Conservation (phyloP, 1,284 basidiomycete species). For the Gomphus bonarii region DNA sequence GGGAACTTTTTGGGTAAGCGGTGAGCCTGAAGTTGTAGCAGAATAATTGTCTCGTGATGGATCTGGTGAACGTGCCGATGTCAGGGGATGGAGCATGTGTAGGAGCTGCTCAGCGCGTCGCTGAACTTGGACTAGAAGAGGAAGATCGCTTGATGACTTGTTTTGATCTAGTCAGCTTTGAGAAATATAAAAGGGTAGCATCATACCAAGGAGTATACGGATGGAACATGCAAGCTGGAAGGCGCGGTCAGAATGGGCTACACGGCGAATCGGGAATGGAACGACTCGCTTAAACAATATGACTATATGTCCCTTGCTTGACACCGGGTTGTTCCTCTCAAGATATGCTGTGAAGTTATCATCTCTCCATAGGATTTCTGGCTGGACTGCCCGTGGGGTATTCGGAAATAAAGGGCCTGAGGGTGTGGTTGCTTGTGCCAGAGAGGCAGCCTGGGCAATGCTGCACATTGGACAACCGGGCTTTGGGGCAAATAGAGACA, state of each 20-base stretch:
- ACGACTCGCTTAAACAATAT: constrained; percentile 60
- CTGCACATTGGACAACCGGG: constrained; percentile 66
- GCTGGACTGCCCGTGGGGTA: constrained; percentile 24
- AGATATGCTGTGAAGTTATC: constrained; percentile 65
- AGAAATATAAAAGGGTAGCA: background rate
- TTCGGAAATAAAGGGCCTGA: constrained; percentile 32
- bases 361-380: constrained; percentile 61
- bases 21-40: constrained; percentile 21
- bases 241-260: background rate
- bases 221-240: constrained; percentile 60
- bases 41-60: constrained; percentile 19
- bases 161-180: constrained; percentile 3
- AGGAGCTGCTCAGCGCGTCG: constrained; percentile 50
- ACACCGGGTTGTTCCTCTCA: constrained; percentile 57
- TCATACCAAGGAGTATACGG: constrained; percentile 60
- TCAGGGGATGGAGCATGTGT: constrained; percentile 31
- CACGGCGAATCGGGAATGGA: background rate
- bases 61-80: constrained; percentile 23
- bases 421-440: constrained; percentile 32
- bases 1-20: constrained; percentile 21
- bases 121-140: constrained; percentile 53
- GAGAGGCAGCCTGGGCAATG: constrained; percentile 48
- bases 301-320: constrained; percentile 57
- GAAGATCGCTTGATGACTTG: constrained; percentile 64
- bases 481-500: constrained; percentile 38